Evolutionary conservation across 139 green algal species (phyloP), one percentile per base, ranked within the genome.

Genomic region (Coelastrella sp.): DNA sequence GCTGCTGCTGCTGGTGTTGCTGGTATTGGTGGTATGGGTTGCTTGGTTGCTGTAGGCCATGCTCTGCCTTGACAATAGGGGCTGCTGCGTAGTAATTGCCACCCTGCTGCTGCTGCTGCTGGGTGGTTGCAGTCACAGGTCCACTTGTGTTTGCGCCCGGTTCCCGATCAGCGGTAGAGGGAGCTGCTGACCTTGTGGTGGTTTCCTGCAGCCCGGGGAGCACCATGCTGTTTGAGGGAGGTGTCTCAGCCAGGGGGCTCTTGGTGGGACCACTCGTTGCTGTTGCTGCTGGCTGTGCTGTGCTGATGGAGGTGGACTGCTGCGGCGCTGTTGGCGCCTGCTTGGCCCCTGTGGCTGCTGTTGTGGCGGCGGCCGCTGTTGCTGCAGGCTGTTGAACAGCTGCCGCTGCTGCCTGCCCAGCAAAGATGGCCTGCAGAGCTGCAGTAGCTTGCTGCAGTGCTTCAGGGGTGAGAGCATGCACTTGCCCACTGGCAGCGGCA

Each of bases 401-500:
- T 70, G 79, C 79, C 72, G 79, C 81, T n/a, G 81, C 81, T 24
- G 82, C 82, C 65, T 87, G 82, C 9, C 59, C 11, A 8, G 27
- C 63, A 35, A 87, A 87, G 12, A 87, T 15, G 6, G 82, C 82
- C 27, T 87, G 25, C 25, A 87, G 65, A 9, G 82, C 82, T n/a
- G 59, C 63, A 63, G 82, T 87, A 57, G 82, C 82, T 20, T 78
- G n/a, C 65, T 78, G 63, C 65, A 87, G 12, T 9, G 82, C 82
- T 25, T 87, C 82, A 56, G 82, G 82, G 14, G 82, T 87, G 15
- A 87, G 59, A 20, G 8, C 35, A 57, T 25, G 11, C 9, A 58
- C 17, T 20, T 87, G 82, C 8, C 82, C 82, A 65, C 82, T 78
- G 65, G 82, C 82, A 66, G 82, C 82, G 35, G 82, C 82, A 65